Evolutionary conservation across 2,329 filamentous ascomycete genomes (phyloP).

Genomic region (Cercospora sesami): DNA sequence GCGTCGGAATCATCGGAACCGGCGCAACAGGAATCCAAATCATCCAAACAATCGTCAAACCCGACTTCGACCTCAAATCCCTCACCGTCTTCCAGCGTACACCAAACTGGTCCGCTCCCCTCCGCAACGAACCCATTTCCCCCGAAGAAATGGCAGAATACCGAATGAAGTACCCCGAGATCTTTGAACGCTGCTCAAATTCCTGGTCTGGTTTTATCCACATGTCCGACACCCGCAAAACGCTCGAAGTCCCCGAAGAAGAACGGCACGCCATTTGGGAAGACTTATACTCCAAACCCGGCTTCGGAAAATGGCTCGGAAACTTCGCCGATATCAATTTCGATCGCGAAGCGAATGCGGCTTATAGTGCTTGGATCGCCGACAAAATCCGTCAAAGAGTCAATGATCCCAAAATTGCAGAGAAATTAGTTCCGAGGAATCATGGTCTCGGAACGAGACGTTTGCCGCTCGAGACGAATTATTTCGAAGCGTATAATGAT

Average conservation of each 20-base stretch:
- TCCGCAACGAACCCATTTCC: conserved; percentile 28
- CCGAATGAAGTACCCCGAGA: conserved; percentile 31
- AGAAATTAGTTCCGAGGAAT: conserved; percentile 57
- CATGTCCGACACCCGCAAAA: conserved; percentile 42
- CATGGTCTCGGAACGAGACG: conserved; percentile 34
- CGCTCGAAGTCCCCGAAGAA: conserved; percentile 47
- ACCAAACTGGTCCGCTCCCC: conserved; percentile 53
- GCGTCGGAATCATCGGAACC: conserved; percentile 46
- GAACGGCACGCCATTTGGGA: conserved; percentile 47
- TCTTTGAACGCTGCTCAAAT: conserved; percentile 43
- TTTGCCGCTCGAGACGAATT: conserved; percentile 49
- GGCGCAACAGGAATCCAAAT: conserved; percentile 46
- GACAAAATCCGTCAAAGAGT: conserved; percentile 48
- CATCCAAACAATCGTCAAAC: conserved; percentile 36
- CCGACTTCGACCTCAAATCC: conserved; percentile 32
- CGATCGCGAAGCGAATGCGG: conserved; percentile 42
- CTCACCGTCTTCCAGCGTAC: conserved; percentile 66
- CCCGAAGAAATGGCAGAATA: conserved; percentile 31
- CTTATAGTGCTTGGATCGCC: conserved; percentile 49
- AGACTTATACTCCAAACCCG: conserved; percentile 42
- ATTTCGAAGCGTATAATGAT: conserved; percentile 53
- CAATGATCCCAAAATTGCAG: conserved; percentile 45
- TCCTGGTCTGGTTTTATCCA: conserved; percentile 38
- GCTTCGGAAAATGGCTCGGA: conserved; percentile 44
- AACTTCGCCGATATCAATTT: conserved; percentile 44